A percentile compares a stretch with the other conserved stretches of the same genome.
Evolutionary conservation across 1,139 yeast species (phyloP).

Genomic region (Suhomyces bolitotheri): DNA sequence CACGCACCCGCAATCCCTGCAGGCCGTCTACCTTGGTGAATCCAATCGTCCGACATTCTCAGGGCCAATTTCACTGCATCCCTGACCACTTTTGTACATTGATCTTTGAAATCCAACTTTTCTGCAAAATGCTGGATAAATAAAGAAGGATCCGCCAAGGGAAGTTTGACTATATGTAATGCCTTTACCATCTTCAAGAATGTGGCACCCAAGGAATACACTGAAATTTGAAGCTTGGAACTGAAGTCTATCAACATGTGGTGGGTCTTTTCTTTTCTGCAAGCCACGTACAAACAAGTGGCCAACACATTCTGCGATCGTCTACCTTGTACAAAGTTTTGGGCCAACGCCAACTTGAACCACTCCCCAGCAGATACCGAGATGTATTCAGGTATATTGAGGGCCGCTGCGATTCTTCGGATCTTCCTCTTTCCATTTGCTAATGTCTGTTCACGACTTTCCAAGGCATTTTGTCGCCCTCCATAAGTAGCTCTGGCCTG

Average conservation of each 20-base stretch:
- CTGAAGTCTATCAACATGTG: slow-evolving; percentile 96
- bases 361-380: slow-evolving; percentile 85
- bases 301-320: slow-evolving; percentile 93
- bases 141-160: slow-evolving; percentile 90
- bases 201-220: slow-evolving; percentile 93
- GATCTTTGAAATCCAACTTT: slow-evolving; percentile 71
- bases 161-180: slow-evolving; percentile 71
- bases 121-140: slow-evolving; percentile 94
- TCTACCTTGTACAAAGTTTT: slow-evolving; percentile 93
- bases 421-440: slow-evolving; percentile 79
- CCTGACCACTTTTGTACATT: slow-evolving; percentile 69
- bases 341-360: slow-evolving; percentile 82
- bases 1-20: slow-evolving; percentile 99
- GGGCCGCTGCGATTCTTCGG: slow-evolving; percentile 73
- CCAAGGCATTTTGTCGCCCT: slow-evolving; percentile 70
- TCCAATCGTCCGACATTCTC: slow-evolving; percentile 94
- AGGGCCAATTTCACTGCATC: slow-evolving; percentile 88
- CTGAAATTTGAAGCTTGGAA: slow-evolving; percentile 84
- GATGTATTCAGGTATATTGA: slow-evolving; percentile 79
- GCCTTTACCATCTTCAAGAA: slow-evolving; percentile 86
- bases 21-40: slow-evolving; percentile 93
- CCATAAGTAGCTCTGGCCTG: slow-evolving; percentile 73
- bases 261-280: slow-evolving; percentile 86
- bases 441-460: slow-evolving; percentile 84
- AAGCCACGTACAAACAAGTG: slow-evolving; percentile 90